phyloP scores from a whole-genome alignment of 257 asterid species.

The Solanum ossicruentum region DNA sequence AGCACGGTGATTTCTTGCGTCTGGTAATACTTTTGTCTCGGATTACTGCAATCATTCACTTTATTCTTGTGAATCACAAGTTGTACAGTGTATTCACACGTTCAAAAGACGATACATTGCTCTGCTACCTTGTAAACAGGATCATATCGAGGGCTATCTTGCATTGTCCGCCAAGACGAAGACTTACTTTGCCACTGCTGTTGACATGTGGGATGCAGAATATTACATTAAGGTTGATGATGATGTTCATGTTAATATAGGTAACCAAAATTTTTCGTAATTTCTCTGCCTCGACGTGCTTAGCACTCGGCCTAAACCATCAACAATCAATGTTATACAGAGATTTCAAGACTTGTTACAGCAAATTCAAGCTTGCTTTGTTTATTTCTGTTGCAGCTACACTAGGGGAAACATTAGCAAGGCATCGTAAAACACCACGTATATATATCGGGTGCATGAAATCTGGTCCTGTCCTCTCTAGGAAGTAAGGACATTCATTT shows the following conservation, averaged over 20 bases:
- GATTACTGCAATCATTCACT: neutral
- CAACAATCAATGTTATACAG: neutral
- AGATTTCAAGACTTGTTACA: neutral
- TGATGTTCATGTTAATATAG: constrained; percentile 91
- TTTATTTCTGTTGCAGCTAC: constrained; percentile 46
- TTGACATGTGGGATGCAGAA: constrained; percentile 77
- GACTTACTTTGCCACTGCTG: constrained; percentile 68
- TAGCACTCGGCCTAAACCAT: neutral
- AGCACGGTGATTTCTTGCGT: constrained; percentile 84
- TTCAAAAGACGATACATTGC: neutral
- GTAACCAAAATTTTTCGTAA: constrained; percentile 7
- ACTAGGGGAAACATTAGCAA: constrained; percentile 68
- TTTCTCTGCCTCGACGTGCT: neutral
- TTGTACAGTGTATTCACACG: neutral
- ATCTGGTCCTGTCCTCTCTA: constrained; percentile 91
- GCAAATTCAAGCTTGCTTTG: neutral
- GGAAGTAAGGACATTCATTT: constrained; percentile 29
- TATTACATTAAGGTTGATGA: constrained; percentile 88
- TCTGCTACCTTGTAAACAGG: constrained; percentile 21
- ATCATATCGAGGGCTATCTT: constrained; percentile 92
- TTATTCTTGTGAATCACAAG: neutral
- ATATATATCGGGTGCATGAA: constrained; percentile 86
- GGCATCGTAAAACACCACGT: constrained; percentile 49
- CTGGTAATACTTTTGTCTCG: constrained; percentile 26
- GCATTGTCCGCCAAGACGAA: constrained; percentile 90